Evolutionary conservation across 176 grass and related monocot genomes (phyloP).

Genomic region (Cenchrus fungigraminus): DNA sequence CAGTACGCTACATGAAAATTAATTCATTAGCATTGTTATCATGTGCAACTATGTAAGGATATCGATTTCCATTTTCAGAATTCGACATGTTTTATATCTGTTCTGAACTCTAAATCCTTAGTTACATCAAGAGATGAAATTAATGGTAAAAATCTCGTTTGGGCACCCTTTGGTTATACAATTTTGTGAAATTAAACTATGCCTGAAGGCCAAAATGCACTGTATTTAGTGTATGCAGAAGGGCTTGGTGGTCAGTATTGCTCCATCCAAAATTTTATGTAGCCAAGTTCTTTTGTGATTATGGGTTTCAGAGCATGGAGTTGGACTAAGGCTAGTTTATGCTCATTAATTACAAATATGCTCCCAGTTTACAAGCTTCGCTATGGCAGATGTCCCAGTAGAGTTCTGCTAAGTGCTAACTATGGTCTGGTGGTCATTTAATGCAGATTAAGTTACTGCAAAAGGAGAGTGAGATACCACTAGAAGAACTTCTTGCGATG

Average conservation of each 20-base stretch:
- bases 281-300: slow-evolving; percentile 12
- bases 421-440: slow-evolving; percentile 37
- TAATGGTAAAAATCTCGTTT: background rate
- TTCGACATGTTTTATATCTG: background rate
- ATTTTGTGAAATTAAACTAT: background rate
- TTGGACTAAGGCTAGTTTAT: background rate
- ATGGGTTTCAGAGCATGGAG: background rate
- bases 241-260: background rate
- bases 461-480: slow-evolving; percentile 87
- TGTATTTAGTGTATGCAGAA: slow-evolving; percentile 4
- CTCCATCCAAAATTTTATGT: background rate
- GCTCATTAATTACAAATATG: background rate
- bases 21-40: slow-evolving; percentile 1
- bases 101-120: background rate
- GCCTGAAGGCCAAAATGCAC: background rate
- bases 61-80: background rate
- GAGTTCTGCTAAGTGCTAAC: slow-evolving; percentile 15
- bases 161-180: background rate
- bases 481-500: slow-evolving; percentile 89
- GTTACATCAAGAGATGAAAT: slow-evolving; percentile 6
- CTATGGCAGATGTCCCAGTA: background rate
- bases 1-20: background rate
- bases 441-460: slow-evolving; percentile 89
- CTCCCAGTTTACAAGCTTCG: background rate
- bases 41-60: slow-evolving; percentile 5